Evolutionary conservation across 345 rosid species (phyloP).

Genomic region (Arabis hirsuta): DNA sequence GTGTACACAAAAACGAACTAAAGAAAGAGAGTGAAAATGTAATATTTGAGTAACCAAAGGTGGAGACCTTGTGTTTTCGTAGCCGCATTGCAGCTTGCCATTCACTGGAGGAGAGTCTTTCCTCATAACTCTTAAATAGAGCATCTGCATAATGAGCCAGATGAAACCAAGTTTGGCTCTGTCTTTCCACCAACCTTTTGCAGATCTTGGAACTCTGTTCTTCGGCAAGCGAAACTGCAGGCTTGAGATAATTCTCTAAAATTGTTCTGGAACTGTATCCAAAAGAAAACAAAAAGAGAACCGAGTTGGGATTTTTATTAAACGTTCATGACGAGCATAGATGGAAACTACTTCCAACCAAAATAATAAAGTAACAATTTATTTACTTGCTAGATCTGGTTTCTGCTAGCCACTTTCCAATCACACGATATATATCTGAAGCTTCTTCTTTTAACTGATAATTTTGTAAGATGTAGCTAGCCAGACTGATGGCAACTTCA

Average conservation of each 20-base stretch:
- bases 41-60: slow-evolving; percentile 11
- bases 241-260: slow-evolving; percentile 89
- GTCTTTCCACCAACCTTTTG: slow-evolving; percentile 72
- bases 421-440: slow-evolving; percentile 78
- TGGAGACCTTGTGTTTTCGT: slow-evolving; percentile 85
- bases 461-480: slow-evolving; percentile 72
- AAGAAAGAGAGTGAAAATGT: slow-evolving; percentile 6
- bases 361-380: slow-evolving; percentile 28
- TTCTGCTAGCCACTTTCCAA: slow-evolving; percentile 98
- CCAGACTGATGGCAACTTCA: slow-evolving; percentile 94
- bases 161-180: slow-evolving; percentile 82
- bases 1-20: background rate
- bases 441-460: slow-evolving; percentile 63
- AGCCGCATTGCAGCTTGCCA: slow-evolving; percentile 97
- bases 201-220: slow-evolving; percentile 49
- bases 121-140: slow-evolving; percentile 82
- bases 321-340: slow-evolving; percentile 22
- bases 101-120: slow-evolving; percentile 85
- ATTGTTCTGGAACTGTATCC: slow-evolving; percentile 88
- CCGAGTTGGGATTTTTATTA: slow-evolving; percentile 33
- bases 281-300: slow-evolving; percentile 18
- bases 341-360: slow-evolving; percentile 20
- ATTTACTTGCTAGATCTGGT: slow-evolving; percentile 94
- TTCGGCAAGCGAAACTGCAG: slow-evolving; percentile 82
- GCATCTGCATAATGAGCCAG: slow-evolving; percentile 98